These are phyloP conservation scores for Fusarium haematococcum DNA, from an alignment of 2,329 filamentous ascomycete genomes.

Conservation along the genomic window DNA sequence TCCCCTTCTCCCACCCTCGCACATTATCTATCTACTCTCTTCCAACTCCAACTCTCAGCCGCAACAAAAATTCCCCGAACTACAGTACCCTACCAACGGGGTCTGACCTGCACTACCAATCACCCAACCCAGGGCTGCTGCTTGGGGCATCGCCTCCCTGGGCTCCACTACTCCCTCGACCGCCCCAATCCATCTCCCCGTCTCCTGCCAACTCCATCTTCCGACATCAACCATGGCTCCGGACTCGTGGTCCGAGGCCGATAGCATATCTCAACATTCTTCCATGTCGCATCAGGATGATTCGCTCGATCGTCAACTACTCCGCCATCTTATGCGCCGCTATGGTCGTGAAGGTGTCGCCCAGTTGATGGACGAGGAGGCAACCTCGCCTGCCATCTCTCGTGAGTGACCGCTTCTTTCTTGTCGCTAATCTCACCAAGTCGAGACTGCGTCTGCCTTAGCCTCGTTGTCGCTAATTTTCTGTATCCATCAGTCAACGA, in stretches of 20 bases:
- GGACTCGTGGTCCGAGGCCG: slow-evolving; percentile 48
- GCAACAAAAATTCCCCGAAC: neutral
- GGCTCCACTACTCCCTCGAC: slow-evolving; percentile 38
- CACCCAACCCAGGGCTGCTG: slow-evolving; percentile 36
- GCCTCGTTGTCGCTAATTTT: slow-evolving; percentile 15
- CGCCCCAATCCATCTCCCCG: slow-evolving; percentile 25
- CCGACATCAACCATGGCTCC: slow-evolving; percentile 41
- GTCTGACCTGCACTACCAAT: slow-evolving; percentile 17
- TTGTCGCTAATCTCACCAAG: neutral
- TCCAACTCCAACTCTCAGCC: neutral
- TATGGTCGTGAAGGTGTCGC: slow-evolving; percentile 50
- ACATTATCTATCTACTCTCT: neutral
- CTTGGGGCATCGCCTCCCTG: slow-evolving; percentile 35
- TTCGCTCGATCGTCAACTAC: slow-evolving; percentile 50
- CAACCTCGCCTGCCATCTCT: slow-evolving; percentile 38
- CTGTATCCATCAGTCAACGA: slow-evolving; percentile 43
- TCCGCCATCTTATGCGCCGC: slow-evolving; percentile 50
- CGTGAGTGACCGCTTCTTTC: slow-evolving; percentile 42
- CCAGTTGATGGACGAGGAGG: slow-evolving; percentile 50
- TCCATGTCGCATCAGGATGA: slow-evolving; percentile 42
- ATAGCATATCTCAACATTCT: slow-evolving; percentile 47
- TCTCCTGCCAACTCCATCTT: slow-evolving; percentile 7
- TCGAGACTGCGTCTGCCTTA: neutral
- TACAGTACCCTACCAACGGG: neutral
- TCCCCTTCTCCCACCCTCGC: slow-evolving; percentile 3